Evolutionary conservation across 345 rosid genomes (phyloP), one percentile per base, ranked within the genome.

Genomic region (Mallotus nudiflorus): DNA sequence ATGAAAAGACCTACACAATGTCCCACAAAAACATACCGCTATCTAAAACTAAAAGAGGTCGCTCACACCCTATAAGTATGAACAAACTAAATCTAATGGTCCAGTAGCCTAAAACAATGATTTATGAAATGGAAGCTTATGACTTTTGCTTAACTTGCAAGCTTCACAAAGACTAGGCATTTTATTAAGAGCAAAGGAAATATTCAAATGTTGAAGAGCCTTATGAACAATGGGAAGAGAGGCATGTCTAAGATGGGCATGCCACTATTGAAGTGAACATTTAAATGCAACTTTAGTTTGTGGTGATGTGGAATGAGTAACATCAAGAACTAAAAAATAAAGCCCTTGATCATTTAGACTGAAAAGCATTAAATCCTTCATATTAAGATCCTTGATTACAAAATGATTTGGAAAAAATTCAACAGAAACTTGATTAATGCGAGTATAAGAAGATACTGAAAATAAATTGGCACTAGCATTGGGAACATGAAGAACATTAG

Each of bases 81-180:
- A n/a, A 65, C 68, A 65, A 27, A 65, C 12, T 45, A 65, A 48
- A 5, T 65, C 57, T 14, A 64, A 24, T 6, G 68, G 68, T 25
- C 9, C 6, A 3, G 27, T 19, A 11, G 33, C 52, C 13, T 22
- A 16, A 42, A 3, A 63, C 11, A 12, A n/a, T 24, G 53, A 63
- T 1, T 8, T 5, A 5, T 0, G 6, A 25, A 65, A 65, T 22
- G 35, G 35, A 2, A 54, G 15, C 28, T 8, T 53, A 16, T 53
- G 58, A 53, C 58, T 53, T 15, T 24, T 53, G 29, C 28, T 53
- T 5, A 53, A 3, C 6, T 4, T 20, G 6, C 35, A 55, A 27
- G 61, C 37, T 13, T 56, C 14, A 27, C 35, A 56, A 25, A 31
- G n/a, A n/a, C n/a, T n/a, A n/a, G n/a, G n/a, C n/a, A n/a, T n/a